Percentiles rank a stretch among this genome's conserved stretches.
These are phyloP conservation scores for Colletotrichum costaricense DNA, from an alignment of 2,329 filamentous ascomycete species.

Conservation along the genomic window DNA sequence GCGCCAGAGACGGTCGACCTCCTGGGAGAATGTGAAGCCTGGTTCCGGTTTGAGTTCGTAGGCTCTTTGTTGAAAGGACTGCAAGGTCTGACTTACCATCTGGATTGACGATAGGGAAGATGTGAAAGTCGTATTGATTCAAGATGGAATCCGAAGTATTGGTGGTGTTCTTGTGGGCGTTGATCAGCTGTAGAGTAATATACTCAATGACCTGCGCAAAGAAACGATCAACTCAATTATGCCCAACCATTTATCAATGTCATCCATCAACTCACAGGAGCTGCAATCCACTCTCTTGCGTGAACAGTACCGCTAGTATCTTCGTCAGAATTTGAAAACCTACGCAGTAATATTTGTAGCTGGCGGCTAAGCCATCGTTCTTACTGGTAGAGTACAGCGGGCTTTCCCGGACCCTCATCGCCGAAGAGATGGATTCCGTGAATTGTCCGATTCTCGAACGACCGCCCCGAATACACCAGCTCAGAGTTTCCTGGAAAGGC, in stretches of 20 bases:
- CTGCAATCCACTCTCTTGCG: slow-evolving; percentile 65
- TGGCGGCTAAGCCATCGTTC: not conserved
- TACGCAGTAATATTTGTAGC: not conserved
- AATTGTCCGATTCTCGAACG: slow-evolving; percentile 62
- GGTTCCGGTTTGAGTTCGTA: not conserved
- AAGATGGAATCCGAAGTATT: slow-evolving; percentile 53
- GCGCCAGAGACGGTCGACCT: slow-evolving; percentile 59
- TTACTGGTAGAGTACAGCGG: slow-evolving; percentile 58
- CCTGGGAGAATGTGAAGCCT: slow-evolving; percentile 60
- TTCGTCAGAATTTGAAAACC: not conserved
- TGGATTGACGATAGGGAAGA: slow-evolving; percentile 62
- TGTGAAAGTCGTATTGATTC: slow-evolving; percentile 67
- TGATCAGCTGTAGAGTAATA: slow-evolving; percentile 57
- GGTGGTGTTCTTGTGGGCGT: slow-evolving; percentile 47
- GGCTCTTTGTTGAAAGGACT: not conserved
- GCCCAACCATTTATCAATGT: slow-evolving; percentile 35
- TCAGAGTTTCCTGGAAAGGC: slow-evolving; percentile 58
- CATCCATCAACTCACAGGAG: slow-evolving; percentile 55
- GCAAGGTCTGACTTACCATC: slow-evolving; percentile 46
- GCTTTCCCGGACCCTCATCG: slow-evolving; percentile 53
- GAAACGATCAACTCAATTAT: not conserved
- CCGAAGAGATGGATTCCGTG: slow-evolving; percentile 67
- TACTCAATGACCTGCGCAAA: slow-evolving; percentile 53
- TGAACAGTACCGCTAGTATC: slow-evolving; percentile 55
- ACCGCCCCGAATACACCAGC: slow-evolving; percentile 56